Evolutionary conservation across 805 yeast species (phyloP), one percentile per base, ranked within the genome.

Genomic region (Myxozyma mucilagina): DNA sequence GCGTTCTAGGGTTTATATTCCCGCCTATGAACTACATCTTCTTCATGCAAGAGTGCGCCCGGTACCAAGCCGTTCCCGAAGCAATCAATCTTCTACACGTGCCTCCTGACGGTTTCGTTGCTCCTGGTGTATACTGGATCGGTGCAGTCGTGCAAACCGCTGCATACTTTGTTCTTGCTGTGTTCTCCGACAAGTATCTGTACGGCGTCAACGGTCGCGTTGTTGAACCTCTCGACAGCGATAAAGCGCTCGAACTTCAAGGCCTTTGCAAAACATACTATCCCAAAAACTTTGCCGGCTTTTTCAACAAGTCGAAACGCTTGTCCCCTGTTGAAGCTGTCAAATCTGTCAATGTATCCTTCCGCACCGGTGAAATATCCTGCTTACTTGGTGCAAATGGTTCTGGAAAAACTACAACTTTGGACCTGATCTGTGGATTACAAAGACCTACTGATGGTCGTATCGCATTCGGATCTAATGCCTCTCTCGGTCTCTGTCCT

Each of bases 341-440:
- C 14, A 63, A 70, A 48, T 64, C 71, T 29, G 52, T 74, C 29
- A 58, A 68, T 24, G 57, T 70, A 9, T 36, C 41, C 6, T 67
- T 74, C 36, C 60, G 63, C 13, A 44, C 50, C 14, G 76, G 76
- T 16, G 73, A 73, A 54, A 71, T 74, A 29, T 65, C 71, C n/a
- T 70, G 75, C 53, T 57, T 74, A 18, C 67, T 74, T 1, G 76
- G 76, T 31, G 72, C 76, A 9, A 74, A 74, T 65, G 76, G 76
- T 4, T 73, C 76, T 2, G 76, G 76, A 18, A 74, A 74, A 57
- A 74, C 76, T 4, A 74, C 76, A 3, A 73, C 76, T 13, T 61
- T 74, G 34, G 76, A 73, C 42, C 71, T 74, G 70, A 67, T 74
- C 34, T 64, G 75, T 16, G 76, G 76, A 14, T 29, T 60, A 8